Percentiles rank a stretch among this genome's conserved stretches.
Conservation (phyloP, 805 yeast species). For the Priceomyces castillae region DNA sequence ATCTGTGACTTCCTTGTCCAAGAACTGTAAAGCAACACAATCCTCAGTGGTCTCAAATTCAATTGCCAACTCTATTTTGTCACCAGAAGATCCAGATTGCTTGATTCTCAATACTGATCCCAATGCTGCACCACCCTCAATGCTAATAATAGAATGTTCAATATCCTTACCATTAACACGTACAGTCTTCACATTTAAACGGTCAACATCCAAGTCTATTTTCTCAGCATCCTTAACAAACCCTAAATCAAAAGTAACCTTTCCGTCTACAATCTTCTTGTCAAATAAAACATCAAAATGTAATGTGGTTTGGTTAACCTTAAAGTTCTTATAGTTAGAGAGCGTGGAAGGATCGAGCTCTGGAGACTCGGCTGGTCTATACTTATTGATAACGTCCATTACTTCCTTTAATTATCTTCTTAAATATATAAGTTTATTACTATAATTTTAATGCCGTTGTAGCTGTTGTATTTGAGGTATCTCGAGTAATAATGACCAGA, state of each 20-base stretch:
- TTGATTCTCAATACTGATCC: constrained; percentile 54
- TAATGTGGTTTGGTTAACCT: constrained; percentile 50
- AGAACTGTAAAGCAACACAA: constrained; percentile 86
- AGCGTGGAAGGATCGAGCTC: constrained; percentile 75
- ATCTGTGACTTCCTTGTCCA: constrained; percentile 69
- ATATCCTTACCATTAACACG: constrained; percentile 37
- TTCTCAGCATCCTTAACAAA: constrained; percentile 24
- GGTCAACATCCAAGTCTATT: constrained; percentile 70
- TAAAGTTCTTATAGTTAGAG: constrained; percentile 62
- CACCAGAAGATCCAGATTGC: constrained; percentile 7
- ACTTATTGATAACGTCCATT: constrained; percentile 11
- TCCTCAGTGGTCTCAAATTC: constrained; percentile 66
- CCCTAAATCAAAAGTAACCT: constrained; percentile 47
- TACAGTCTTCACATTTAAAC: constrained; percentile 46
- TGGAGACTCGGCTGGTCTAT: constrained; percentile 40
- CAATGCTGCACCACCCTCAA: constrained; percentile 46
- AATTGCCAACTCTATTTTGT: constrained; percentile 32
- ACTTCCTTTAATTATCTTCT: background rate
- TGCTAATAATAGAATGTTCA: constrained; percentile 31
- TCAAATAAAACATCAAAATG: constrained; percentile 56
- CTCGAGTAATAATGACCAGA: background rate
- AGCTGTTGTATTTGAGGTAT: background rate
- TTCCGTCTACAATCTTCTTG: constrained; percentile 50
- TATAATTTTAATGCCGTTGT: no score
- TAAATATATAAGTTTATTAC: no score